Conservation (phyloP, 1,284 basidiomycete genomes). For the Cutaneotrichosporon cyanovorans region DNA sequence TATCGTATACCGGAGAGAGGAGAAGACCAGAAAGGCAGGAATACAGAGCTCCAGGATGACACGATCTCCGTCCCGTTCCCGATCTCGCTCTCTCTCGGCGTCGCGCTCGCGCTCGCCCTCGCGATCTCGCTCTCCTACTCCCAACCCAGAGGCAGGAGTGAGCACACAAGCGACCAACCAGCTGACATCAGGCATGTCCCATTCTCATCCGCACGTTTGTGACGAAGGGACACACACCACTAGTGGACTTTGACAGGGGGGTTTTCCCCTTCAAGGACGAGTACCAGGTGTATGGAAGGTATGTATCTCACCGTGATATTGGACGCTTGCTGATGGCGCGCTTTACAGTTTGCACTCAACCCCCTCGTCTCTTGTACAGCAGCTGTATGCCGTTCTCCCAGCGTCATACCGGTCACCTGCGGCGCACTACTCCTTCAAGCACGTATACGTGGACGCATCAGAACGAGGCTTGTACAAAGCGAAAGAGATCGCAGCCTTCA, state of each 20-base stretch:
- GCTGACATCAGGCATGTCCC: constrained; percentile 20
- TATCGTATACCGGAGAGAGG: no score
- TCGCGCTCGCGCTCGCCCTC: constrained; percentile 7
- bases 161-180: not conserved
- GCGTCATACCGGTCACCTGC: constrained; percentile 33
- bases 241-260: constrained; percentile 38
- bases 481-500: constrained; percentile 32
- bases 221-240: constrained; percentile 34
- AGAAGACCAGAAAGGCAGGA: no score
- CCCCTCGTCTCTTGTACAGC: constrained; percentile 32
- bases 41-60: constrained; percentile 12
- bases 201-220: constrained; percentile 41
- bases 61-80: constrained; percentile 1
- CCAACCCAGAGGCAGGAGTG: constrained; percentile 7
- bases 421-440: constrained; percentile 35
- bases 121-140: constrained; percentile 5
- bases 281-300: constrained; percentile 40
- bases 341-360: constrained; percentile 36
- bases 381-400: constrained; percentile 36
- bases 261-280: constrained; percentile 33
- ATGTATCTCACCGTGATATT: constrained; percentile 8
- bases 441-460: constrained; percentile 41
- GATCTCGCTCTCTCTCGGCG: constrained; percentile 7
- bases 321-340: not conserved
- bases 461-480: constrained; percentile 32